A percentile compares a stretch with the other conserved stretches of the same genome.
phyloP scores from a whole-genome alignment of 1,284 basidiomycete genomes.

The Apiotrichum siamense region DNA sequence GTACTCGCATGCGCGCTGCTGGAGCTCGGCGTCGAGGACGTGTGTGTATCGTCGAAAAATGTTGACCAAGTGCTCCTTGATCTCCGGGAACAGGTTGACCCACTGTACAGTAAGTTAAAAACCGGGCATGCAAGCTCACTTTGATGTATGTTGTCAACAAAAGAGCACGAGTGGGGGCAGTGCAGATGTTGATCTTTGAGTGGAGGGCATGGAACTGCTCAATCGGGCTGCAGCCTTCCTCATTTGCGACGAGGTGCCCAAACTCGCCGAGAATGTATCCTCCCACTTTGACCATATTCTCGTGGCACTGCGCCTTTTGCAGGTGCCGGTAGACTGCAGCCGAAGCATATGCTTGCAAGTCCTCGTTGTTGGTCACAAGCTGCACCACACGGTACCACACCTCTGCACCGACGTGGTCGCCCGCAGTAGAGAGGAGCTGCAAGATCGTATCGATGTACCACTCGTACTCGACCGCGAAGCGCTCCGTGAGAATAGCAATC shows the following conservation, averaged over 20 bases:
- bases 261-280: slow-evolving; percentile 92
- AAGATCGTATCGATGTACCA: slow-evolving; percentile 97
- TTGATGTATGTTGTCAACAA: slow-evolving; percentile 97
- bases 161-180: slow-evolving; percentile 84
- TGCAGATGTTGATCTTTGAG: slow-evolving; percentile 91
- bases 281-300: slow-evolving; percentile 96
- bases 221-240: slow-evolving; percentile 81
- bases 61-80: slow-evolving; percentile 85
- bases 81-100: slow-evolving; percentile 98
- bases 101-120: slow-evolving; percentile 23
- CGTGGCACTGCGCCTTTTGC: slow-evolving; percentile 81
- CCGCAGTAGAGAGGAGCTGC: slow-evolving; percentile 89
- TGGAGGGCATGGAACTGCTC: slow-evolving; percentile 94
- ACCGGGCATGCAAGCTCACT: slow-evolving; percentile 45
- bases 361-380: slow-evolving; percentile 97
- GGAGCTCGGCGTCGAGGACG: slow-evolving; percentile 94
- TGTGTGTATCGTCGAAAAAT: slow-evolving; percentile 97
- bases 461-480: slow-evolving; percentile 87
- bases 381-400: slow-evolving; percentile 99
- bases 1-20: slow-evolving; percentile 97
- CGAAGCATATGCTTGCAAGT: slow-evolving; percentile 90
- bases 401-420: slow-evolving; percentile 97
- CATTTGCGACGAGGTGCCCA: slow-evolving; percentile 94
- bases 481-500: slow-evolving; percentile 95
- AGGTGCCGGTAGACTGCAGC: slow-evolving; percentile 89